Conservation (phyloP, 116 monocot genomes). For the Trichopus zeylanicus region DNA sequence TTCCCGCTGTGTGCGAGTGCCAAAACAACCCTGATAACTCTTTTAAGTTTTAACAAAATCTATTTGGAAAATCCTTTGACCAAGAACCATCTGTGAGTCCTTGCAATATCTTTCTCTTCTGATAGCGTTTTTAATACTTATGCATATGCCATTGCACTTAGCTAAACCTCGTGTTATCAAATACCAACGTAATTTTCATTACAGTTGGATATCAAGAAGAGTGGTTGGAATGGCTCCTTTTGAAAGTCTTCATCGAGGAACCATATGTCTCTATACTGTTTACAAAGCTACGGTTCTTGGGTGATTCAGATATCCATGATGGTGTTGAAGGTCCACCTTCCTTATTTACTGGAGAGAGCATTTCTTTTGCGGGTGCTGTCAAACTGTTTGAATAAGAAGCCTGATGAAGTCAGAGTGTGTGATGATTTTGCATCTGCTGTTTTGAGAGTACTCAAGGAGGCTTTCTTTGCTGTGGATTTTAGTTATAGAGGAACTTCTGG, state of each 20-base stretch:
- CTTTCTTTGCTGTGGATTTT: slow-evolving; percentile 36
- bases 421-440: slow-evolving; percentile 28
- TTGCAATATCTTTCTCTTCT: too few species aligned
- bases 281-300: slow-evolving; percentile 10
- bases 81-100: too few species aligned
- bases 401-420: slow-evolving; percentile 31
- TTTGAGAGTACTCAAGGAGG: slow-evolving; percentile 33
- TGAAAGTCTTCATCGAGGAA: slow-evolving; percentile 61
- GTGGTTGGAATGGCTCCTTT: slow-evolving; percentile 62
- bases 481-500: slow-evolving; percentile 22
- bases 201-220: slow-evolving; percentile 58
- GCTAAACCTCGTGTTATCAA: background rate
- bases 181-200: background rate
- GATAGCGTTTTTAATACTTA: background rate
- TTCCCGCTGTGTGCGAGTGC: too few species aligned
- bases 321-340: background rate
- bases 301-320: background rate
- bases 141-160: background rate
- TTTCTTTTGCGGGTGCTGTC: slow-evolving; percentile 59
- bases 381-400: slow-evolving; percentile 36
- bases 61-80: background rate
- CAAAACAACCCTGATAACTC: too few species aligned
- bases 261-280: slow-evolving; percentile 33
- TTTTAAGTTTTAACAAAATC: too few species aligned
- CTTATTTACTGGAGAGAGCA: slow-evolving; percentile 3